Conservation (phyloP, 805 yeast species). For the Clavispora vitiphila region DNA sequence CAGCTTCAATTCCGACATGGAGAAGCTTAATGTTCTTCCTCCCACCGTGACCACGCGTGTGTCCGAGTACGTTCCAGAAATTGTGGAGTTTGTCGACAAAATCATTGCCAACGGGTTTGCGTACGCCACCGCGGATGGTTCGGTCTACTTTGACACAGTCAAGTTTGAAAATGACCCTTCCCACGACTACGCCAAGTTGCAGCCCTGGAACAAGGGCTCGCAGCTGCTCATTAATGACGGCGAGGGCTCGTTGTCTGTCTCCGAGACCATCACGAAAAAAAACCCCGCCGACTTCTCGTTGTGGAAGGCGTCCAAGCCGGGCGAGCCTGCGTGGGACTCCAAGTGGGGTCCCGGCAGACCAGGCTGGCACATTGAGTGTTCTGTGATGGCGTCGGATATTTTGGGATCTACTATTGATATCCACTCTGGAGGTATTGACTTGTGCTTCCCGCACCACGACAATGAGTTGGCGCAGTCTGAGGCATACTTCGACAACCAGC, state of each 20-base stretch:
- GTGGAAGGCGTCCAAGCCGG: constrained; percentile 95
- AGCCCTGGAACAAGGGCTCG: constrained; percentile 97
- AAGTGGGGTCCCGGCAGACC: constrained; percentile 98
- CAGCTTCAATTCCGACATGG: constrained; percentile 83
- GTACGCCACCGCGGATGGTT: constrained; percentile 77
- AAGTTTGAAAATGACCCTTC: constrained; percentile 65
- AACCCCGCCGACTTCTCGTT: constrained; percentile 87
- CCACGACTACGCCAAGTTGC: constrained; percentile 91
- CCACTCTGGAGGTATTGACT: constrained; percentile 95
- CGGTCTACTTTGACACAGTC: constrained; percentile 91
- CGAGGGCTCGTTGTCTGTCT: constrained; percentile 73
- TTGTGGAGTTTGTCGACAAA: constrained; percentile 67
- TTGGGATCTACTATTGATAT: constrained; percentile 83
- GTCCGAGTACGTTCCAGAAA: constrained; percentile 92
- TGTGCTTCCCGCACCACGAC: constrained; percentile 98
- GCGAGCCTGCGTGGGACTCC: constrained; percentile 94
- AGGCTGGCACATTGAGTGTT: constrained; percentile 99
- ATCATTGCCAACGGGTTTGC: constrained; percentile 82
- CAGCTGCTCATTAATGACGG: constrained; percentile 85
- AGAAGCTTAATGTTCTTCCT: constrained; percentile 72
- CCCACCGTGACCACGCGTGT: constrained; percentile 89
- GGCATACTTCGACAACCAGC: constrained; percentile 81
- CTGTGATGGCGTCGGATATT: constrained; percentile 94
- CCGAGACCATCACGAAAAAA: constrained; percentile 52
- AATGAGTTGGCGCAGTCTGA: constrained; percentile 97